Conservation (phyloP, 2,329 filamentous ascomycete genomes). For the Colletotrichum sojae region DNA sequence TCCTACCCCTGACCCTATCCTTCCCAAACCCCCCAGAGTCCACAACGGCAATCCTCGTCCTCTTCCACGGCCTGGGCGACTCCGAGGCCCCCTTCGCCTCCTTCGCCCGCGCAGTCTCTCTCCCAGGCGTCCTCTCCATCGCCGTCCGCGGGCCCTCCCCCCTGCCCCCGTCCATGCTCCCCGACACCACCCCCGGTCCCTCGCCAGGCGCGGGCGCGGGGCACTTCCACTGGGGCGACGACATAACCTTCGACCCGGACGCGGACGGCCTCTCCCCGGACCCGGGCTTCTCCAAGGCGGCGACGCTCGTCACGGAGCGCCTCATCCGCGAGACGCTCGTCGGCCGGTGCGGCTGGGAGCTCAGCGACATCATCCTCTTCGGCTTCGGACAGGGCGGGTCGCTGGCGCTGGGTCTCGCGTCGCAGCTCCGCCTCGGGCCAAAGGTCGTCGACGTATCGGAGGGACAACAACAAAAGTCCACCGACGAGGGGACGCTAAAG, state of each 20-base stretch:
- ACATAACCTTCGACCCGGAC: conserved; percentile 66
- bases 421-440: conserved; percentile 55
- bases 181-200: conserved; percentile 47
- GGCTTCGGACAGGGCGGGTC: conserved; percentile 79
- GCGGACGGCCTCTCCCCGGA: conserved; percentile 72
- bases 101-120: conserved; percentile 77
- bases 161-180: conserved; percentile 77
- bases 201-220: not conserved
- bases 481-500: conserved; percentile 53
- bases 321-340: conserved; percentile 68
- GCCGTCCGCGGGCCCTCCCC: conserved; percentile 79
- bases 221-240: conserved; percentile 78
- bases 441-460: conserved; percentile 53
- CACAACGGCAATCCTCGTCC: conserved; percentile 81
- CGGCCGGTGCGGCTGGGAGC: conserved; percentile 70
- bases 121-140: conserved; percentile 84
- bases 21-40: conserved; percentile 70
- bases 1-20: conserved; percentile 61
- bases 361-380: conserved; percentile 73
- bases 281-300: conserved; percentile 70
- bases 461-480: not conserved
- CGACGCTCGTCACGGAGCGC: conserved; percentile 60
- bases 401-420: conserved; percentile 69
- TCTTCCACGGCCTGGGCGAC: conserved; percentile 90
- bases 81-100: conserved; percentile 76